A percentile compares a stretch with the other conserved stretches of the same genome.
phyloP scores from a whole-genome alignment of 164 flowering plant species.

The Paratinospora sagittata region DNA sequence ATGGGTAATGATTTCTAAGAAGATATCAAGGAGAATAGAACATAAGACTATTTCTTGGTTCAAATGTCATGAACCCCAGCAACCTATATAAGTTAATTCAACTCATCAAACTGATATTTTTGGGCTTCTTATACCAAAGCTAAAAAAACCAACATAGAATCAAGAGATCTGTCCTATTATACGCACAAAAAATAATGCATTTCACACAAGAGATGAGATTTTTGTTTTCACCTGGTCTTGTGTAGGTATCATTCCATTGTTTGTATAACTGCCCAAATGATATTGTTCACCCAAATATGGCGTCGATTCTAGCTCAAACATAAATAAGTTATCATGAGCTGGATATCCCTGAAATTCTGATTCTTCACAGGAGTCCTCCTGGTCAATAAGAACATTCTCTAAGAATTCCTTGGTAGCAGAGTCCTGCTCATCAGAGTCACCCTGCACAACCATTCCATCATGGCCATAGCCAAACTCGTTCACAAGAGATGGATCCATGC shows the following conservation, averaged over 20 bases:
- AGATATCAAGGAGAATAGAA: no score
- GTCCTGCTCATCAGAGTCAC: slow-evolving; percentile 32
- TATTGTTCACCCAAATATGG: background rate
- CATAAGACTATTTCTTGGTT: no score
- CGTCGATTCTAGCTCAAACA: background rate
- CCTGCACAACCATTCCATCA: slow-evolving; percentile 21
- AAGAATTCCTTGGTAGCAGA: slow-evolving; percentile 31
- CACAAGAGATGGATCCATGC: slow-evolving; percentile 20
- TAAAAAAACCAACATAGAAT: background rate
- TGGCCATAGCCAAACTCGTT: slow-evolving; percentile 18
- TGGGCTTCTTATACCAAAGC: slow-evolving; percentile 6
- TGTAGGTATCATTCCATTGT: slow-evolving; percentile 16
- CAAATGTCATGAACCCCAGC: no score
- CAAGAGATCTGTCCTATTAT: background rate
- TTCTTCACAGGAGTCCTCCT: slow-evolving; percentile 23
- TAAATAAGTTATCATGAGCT: background rate
- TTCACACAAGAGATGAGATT: background rate
- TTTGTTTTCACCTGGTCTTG: slow-evolving; percentile 23
- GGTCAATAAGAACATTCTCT: slow-evolving; percentile 22
- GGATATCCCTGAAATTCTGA: slow-evolving; percentile 6
- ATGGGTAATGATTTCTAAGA: background rate
- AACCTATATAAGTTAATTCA: no score
- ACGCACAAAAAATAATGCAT: background rate
- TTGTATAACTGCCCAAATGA: slow-evolving; percentile 27
- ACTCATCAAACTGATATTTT: background rate